phyloP scores from a whole-genome alignment of 768 basidiomycete species.

The Kwoniella pini region DNA sequence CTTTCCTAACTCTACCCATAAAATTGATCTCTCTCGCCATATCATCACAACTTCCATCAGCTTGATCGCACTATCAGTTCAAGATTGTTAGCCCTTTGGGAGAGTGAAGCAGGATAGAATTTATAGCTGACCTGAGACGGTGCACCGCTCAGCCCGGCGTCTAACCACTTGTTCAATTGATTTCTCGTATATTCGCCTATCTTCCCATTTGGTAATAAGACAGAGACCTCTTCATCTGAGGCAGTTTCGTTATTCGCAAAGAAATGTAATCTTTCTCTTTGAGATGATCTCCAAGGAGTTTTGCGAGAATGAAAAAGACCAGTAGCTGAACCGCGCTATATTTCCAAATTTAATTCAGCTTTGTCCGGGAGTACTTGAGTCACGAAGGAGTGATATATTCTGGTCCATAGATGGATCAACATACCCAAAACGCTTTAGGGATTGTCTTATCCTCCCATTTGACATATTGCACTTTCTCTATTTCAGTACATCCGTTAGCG shows the following conservation, averaged over 20 bases:
- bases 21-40: constrained; percentile 44
- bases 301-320: constrained; percentile 41
- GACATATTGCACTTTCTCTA: constrained; percentile 37
- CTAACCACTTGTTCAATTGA: constrained; percentile 41
- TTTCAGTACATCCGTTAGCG: neutral
- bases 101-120: neutral
- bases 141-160: constrained; percentile 42
- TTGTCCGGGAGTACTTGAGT: too few species aligned
- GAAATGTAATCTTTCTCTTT: constrained; percentile 44
- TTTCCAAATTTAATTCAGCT: too few species aligned
- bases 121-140: constrained; percentile 41
- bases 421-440: constrained; percentile 46
- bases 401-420: too few species aligned
- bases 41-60: constrained; percentile 43
- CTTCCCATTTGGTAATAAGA: constrained; percentile 27
- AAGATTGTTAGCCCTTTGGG: neutral
- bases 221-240: constrained; percentile 5
- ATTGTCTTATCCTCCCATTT: constrained; percentile 41
- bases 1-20: constrained; percentile 33
- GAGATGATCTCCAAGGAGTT: constrained; percentile 41
- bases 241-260: constrained; percentile 20
- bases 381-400: too few species aligned
- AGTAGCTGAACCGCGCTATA: constrained; percentile 47
- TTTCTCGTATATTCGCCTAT: constrained; percentile 21
- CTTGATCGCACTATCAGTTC: constrained; percentile 28